These are phyloP conservation scores for Eleusine coracana DNA, from an alignment of 176 grass and related monocot species.

Conservation along the genomic window DNA sequence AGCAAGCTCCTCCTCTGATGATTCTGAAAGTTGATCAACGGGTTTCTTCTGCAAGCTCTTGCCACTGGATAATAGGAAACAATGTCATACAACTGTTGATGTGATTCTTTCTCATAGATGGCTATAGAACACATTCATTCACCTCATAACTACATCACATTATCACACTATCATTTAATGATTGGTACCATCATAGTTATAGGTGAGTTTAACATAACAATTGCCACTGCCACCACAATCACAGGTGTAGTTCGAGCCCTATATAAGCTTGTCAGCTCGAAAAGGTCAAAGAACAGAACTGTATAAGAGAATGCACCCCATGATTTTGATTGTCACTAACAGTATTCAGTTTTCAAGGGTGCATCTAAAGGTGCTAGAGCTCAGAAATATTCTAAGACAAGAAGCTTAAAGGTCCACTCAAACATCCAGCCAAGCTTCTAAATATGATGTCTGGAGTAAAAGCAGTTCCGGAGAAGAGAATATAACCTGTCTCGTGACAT, in stretches of 20 bases:
- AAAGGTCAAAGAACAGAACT: not conserved
- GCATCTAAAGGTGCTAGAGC: not conserved
- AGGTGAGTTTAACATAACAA: not conserved
- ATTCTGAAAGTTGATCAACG: slow-evolving; percentile 35
- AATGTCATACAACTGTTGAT: slow-evolving; percentile 24
- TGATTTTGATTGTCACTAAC: not conserved
- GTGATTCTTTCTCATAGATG: slow-evolving; percentile 3
- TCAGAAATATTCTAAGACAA: not conserved
- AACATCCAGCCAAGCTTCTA: not conserved
- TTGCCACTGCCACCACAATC: not conserved
- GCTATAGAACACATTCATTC: not conserved
- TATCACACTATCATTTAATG: not conserved
- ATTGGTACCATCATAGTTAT: not conserved
- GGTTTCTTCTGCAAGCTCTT: slow-evolving; percentile 44
- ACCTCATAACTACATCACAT: not conserved
- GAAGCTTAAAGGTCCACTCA: not conserved
- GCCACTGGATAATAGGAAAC: slow-evolving; percentile 45
- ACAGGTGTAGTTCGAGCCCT: not conserved
- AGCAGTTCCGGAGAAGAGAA: slow-evolving; percentile 15
- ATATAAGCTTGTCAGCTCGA: slow-evolving; percentile 6
- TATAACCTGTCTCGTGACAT: slow-evolving; percentile 42
- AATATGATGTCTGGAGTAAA: not conserved
- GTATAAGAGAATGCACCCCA: not conserved
- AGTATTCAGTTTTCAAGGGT: slow-evolving; percentile 5
- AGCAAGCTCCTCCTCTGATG: slow-evolving; percentile 50